Percentiles rank a stretch among this genome's conserved stretches.
Conservation (phyloP, 495 filamentous ascomycete species). For the Astrocystis sublimbata region DNA sequence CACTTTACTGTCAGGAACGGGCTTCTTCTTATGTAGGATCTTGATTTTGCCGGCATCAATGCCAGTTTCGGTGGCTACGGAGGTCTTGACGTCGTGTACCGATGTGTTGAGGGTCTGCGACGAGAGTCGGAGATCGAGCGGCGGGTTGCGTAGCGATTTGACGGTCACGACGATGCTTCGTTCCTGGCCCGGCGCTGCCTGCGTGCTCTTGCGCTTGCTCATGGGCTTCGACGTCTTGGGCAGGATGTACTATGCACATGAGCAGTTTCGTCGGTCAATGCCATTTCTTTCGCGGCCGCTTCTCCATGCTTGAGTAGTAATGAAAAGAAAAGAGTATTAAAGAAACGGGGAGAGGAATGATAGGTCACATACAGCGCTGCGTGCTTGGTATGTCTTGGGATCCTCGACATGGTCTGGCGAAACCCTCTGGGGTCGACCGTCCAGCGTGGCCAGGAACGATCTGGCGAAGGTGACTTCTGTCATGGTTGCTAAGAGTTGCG, state of each 20-base stretch:
- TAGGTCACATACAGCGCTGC: constrained; percentile 62
- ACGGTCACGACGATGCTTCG: constrained; percentile 59
- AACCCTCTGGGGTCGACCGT: constrained; percentile 74
- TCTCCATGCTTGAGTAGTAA: not conserved
- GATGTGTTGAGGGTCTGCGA: constrained; percentile 63
- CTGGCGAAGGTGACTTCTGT: constrained; percentile 84
- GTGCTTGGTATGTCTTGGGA: constrained; percentile 67
- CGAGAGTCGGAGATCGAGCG: constrained; percentile 60
- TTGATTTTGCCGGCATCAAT: constrained; percentile 72
- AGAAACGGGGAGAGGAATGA: too few relatives aligned
- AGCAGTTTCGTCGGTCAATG: too few relatives aligned
- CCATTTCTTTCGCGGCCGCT: constrained; percentile 16
- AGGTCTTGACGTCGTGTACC: constrained; percentile 70
- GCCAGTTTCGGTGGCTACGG: constrained; percentile 52
- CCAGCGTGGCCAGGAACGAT: constrained; percentile 75
- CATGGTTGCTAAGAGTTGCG: constrained; percentile 52
- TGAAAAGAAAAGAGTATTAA: too few relatives aligned
- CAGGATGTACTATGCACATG: constrained; percentile 45
- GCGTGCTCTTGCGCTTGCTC: constrained; percentile 45
- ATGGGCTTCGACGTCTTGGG: constrained; percentile 51
- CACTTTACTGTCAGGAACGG: constrained; percentile 67
- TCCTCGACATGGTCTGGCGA: constrained; percentile 84
- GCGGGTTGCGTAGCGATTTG: constrained; percentile 73
- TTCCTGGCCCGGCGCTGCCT: constrained; percentile 44
- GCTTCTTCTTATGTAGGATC: constrained; percentile 80